Percentiles rank a stretch among this genome's conserved stretches.
These are phyloP conservation scores for Fusarium protoensiforme DNA, from an alignment of 2,329 filamentous ascomycete genomes.

Conservation along the genomic window DNA sequence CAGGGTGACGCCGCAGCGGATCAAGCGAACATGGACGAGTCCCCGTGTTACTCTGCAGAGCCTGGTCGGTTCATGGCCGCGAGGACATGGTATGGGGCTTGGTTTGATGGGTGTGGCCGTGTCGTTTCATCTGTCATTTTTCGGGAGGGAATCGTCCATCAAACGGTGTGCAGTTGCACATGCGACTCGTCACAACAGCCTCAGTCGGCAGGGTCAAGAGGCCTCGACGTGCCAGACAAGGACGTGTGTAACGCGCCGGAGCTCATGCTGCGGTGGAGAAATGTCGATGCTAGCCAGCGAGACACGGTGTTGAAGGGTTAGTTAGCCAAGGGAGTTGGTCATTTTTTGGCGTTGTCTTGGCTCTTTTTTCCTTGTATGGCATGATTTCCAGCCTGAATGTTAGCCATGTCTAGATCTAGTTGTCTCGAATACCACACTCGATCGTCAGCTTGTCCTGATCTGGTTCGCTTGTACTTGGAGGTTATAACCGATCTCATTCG, in stretches of 20 bases:
- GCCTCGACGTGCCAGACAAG: constrained; percentile 15
- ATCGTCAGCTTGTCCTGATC: neutral
- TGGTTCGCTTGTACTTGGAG: neutral
- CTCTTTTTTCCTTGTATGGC: constrained; percentile 11
- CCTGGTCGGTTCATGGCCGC: constrained; percentile 7
- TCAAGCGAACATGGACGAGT: constrained; percentile 32
- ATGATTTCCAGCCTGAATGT: neutral
- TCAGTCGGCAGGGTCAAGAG: constrained; percentile 7
- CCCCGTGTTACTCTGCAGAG: constrained; percentile 17
- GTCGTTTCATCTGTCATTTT: constrained; percentile 5
- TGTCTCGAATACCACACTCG: constrained; percentile 18
- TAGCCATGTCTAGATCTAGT: constrained; percentile 11
- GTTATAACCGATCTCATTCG: neutral
- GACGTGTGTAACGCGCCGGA: constrained; percentile 4
- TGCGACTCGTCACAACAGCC: constrained; percentile 10
- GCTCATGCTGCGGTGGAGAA: constrained; percentile 8
- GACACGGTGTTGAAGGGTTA: constrained; percentile 17
- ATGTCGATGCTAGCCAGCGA: constrained; percentile 18
- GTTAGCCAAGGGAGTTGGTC: constrained; percentile 18
- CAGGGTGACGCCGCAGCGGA: constrained; percentile 26
- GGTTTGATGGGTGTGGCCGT: constrained; percentile 13
- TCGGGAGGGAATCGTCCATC: constrained; percentile 8
- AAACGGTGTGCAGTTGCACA: constrained; percentile 8
- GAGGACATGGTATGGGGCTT: neutral
- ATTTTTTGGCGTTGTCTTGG: constrained; percentile 19